Evolutionary conservation across 2,329 filamentous ascomycete species (phyloP).

Genomic region (Claviceps maximensis): DNA sequence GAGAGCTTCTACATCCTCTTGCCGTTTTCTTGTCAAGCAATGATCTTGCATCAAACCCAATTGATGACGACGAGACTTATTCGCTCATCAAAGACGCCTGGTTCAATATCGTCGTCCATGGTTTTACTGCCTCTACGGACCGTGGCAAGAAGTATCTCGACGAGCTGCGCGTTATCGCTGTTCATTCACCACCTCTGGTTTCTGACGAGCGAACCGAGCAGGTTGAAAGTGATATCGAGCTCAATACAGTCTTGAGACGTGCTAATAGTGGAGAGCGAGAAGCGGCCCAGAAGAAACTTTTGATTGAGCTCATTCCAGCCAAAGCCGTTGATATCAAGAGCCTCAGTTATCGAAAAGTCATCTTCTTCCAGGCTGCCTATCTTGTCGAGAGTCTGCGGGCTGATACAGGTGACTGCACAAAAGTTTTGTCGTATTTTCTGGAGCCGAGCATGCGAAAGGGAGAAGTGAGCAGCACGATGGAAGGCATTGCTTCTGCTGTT

Average conservation of each 20-base stretch:
- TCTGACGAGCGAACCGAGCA: conserved; percentile 81
- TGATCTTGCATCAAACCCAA: conserved; percentile 35
- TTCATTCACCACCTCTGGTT: conserved; percentile 76
- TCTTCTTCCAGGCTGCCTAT: conserved; percentile 84
- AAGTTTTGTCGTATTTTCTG: conserved; percentile 83
- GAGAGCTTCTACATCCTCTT: conserved; percentile 75
- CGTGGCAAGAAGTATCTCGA: conserved; percentile 59
- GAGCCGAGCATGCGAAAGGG: conserved; percentile 67
- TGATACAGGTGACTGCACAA: conserved; percentile 77
- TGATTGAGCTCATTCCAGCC: conserved; percentile 60
- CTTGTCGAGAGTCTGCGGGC: conserved; percentile 82
- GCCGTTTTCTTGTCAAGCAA: conserved; percentile 66
- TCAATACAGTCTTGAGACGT: conserved; percentile 83
- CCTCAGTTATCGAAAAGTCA: conserved; percentile 77
- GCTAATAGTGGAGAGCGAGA: conserved; percentile 72
- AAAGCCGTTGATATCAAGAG: conserved; percentile 67
- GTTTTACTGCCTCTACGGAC: conserved; percentile 64
- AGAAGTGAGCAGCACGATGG: conserved; percentile 52
- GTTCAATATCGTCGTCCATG: conserved; percentile 96
- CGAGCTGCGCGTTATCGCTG: conserved; percentile 72
- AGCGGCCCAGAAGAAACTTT: conserved; percentile 63
- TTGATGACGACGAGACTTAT: conserved; percentile 54
- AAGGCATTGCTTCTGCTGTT: conserved; percentile 50
- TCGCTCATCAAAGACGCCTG: conserved; percentile 78
- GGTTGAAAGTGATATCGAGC: conserved; percentile 88